Base-by-base conservation (phyloP, 164 flowering plant species). In the Magnolia changhungtana region DNA sequence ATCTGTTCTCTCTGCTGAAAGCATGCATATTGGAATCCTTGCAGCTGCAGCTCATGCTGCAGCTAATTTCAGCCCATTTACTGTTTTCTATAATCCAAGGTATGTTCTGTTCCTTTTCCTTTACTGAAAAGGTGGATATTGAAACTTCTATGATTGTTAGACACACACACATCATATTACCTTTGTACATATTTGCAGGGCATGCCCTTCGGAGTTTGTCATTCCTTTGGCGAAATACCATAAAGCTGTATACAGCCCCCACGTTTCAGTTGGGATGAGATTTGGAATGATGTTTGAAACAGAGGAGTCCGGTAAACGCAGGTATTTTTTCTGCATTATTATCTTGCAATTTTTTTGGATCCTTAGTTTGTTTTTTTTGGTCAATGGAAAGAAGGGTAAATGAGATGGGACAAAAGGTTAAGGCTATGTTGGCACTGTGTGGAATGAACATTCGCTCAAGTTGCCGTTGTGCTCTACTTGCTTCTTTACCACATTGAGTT, bases 41-140 rank as follows among this genome's bases (percentile, higher is more conserved):
- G 99, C 99, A 68, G 99, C 99, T 77, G 99, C 99, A 21, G 96
- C 99, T 76, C 98, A 96, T 84, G 99, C 99, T 73, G 92, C 97
- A n/a, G 88, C 98, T 24, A 93, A 89, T 76, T 84, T 91, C 50
- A 94, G 90, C 79, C 88, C 92, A 63, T 96, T 94, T 82, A 89
- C 96, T 14, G 86, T 96, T 59, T 96, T 93, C 83, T 96, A 93
- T 82, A 96, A 96, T 78, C 99, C 99, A 9, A 91, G 98, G 99
- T 89, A 78, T 50, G 4, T 74, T 23, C 50, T 1, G 10, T 55
- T 55, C 18, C 8, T 55, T 55, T 13, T 55, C 13, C 61, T 55
- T 16, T 55, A 16, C 61, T 14, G 51, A 23, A 29, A 27, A 49
- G 31, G 63, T 69, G 61, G 61, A 51, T 71, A 7, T 24, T 69